A percentile compares a stretch with the other conserved stretches of the same genome.
Evolutionary conservation across 2,329 filamentous ascomycete species (phyloP).

Genomic region (Cordyceps cateniannulata): DNA sequence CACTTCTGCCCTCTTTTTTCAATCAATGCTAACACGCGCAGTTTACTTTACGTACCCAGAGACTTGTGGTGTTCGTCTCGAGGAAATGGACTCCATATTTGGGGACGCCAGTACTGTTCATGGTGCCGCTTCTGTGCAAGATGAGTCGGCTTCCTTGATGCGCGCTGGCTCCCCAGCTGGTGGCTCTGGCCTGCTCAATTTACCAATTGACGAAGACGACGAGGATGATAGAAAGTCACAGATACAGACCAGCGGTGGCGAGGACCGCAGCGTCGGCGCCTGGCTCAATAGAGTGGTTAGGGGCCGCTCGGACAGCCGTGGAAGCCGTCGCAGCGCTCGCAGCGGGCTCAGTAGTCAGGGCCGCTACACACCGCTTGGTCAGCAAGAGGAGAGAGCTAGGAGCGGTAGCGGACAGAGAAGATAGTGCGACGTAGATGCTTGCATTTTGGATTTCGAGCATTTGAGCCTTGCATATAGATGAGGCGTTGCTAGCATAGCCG

Average conservation of each 20-base stretch:
- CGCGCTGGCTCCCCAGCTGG: slow-evolving; percentile 65
- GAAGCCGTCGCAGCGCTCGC: slow-evolving; percentile 31
- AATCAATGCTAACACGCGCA: slow-evolving; percentile 31
- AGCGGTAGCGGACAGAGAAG: slow-evolving; percentile 20
- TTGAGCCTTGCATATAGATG: slow-evolving; percentile 4
- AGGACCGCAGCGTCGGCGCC: slow-evolving; percentile 40
- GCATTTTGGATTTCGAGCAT: slow-evolving; percentile 32
- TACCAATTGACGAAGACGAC: slow-evolving; percentile 65
- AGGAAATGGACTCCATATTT: slow-evolving; percentile 94
- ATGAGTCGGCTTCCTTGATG: slow-evolving; percentile 78
- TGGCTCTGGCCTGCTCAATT: slow-evolving; percentile 73
- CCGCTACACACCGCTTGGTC: slow-evolving; percentile 36
- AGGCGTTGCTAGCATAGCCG: not conserved
- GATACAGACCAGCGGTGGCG: slow-evolving; percentile 24
- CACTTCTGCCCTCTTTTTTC: not conserved
- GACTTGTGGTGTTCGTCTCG: slow-evolving; percentile 87
- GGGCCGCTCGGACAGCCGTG: slow-evolving; percentile 31
- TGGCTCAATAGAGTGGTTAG: slow-evolving; percentile 41
- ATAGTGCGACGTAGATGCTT: slow-evolving; percentile 20
- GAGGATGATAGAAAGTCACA: slow-evolving; percentile 40
- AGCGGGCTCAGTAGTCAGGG: slow-evolving; percentile 33
- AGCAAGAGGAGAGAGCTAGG: slow-evolving; percentile 30
- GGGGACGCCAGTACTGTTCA: slow-evolving; percentile 84
- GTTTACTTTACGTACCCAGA: slow-evolving; percentile 98
- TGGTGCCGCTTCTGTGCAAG: slow-evolving; percentile 67